These are phyloP conservation scores for Mycena galericulata DNA, from an alignment of 768 basidiomycete genomes.

Conservation along the genomic window DNA sequence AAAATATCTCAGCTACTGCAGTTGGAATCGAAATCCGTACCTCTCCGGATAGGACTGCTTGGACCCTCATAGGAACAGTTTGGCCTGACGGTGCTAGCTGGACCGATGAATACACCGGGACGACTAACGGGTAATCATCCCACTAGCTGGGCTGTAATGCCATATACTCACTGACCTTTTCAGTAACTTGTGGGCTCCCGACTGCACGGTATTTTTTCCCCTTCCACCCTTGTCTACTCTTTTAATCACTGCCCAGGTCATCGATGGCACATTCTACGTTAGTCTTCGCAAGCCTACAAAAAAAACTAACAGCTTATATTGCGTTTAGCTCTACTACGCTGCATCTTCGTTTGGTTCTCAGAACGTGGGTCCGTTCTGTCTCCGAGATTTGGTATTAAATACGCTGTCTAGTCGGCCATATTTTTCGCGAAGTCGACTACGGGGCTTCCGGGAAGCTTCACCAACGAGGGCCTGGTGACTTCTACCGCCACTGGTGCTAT, in stretches of 20 bases:
- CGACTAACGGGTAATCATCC: constrained; percentile 41
- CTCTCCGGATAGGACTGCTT: constrained; percentile 46
- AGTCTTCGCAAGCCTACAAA: neutral
- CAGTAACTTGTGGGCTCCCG: constrained; percentile 49
- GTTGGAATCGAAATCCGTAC: constrained; percentile 48
- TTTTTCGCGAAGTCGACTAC: constrained; percentile 66
- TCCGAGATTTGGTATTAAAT: neutral
- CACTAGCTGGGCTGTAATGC: neutral
- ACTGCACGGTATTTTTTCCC: constrained; percentile 38
- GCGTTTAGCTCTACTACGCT: constrained; percentile 47
- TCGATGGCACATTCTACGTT: constrained; percentile 21
- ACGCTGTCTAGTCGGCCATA: constrained; percentile 55
- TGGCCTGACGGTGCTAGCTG: constrained; percentile 49
- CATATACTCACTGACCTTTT: neutral
- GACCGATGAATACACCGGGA: constrained; percentile 48
- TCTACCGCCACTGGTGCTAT: constrained; percentile 52
- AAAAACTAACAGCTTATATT: neutral
- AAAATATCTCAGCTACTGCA: constrained; percentile 41
- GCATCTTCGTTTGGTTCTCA: constrained; percentile 50
- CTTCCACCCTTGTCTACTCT: neutral
- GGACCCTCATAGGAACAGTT: constrained; percentile 43
- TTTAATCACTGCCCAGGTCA: neutral
- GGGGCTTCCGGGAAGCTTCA: constrained; percentile 60
- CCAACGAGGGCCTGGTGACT: constrained; percentile 61
- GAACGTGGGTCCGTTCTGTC: constrained; percentile 38